Evolutionary conservation across 805 yeast genomes (phyloP).

Genomic region (Suhomyces xylopsoci): DNA sequence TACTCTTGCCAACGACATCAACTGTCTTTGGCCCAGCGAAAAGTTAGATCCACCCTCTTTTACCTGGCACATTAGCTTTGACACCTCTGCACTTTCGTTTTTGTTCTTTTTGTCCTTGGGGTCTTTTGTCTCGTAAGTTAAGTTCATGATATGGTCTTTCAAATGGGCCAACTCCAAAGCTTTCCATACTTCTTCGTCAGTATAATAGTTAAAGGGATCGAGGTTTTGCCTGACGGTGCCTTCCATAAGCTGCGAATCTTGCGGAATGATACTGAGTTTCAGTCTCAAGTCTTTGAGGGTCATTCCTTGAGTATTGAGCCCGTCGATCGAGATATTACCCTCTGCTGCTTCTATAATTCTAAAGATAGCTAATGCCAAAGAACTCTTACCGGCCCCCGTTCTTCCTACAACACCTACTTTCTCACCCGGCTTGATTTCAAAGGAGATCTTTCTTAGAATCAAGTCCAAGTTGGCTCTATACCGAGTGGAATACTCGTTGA

Average conservation of each 20-base stretch:
- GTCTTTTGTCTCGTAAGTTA: slow-evolving; percentile 6
- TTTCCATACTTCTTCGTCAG: slow-evolving; percentile 21
- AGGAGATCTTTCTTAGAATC: slow-evolving; percentile 13
- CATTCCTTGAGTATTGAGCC: slow-evolving; percentile 13
- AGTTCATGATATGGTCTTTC: slow-evolving; percentile 13
- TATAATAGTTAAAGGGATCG: slow-evolving; percentile 23
- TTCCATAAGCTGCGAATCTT: slow-evolving; percentile 25
- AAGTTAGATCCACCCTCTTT: slow-evolving; percentile 80
- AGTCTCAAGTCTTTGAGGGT: slow-evolving; percentile 20
- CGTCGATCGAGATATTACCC: slow-evolving; percentile 20
- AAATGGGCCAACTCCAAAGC: slow-evolving; percentile 20
- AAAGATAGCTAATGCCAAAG: slow-evolving; percentile 23
- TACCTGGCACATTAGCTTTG: slow-evolving; percentile 26
- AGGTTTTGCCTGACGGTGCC: slow-evolving; percentile 24
- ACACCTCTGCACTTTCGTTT: not conserved
- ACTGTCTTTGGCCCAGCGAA: slow-evolving; percentile 86
- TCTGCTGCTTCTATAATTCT: slow-evolving; percentile 19
- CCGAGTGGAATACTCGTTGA: slow-evolving; percentile 33
- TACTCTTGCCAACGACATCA: slow-evolving; percentile 82
- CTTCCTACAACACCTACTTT: slow-evolving; percentile 27
- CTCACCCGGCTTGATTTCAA: slow-evolving; percentile 19
- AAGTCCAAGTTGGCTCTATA: slow-evolving; percentile 21
- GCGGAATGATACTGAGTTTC: slow-evolving; percentile 24
- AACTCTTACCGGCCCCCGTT: slow-evolving; percentile 27
- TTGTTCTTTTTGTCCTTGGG: not conserved